Conservation (phyloP, 2,329 filamentous ascomycete genomes). For the Beauveria brongniartii region DNA sequence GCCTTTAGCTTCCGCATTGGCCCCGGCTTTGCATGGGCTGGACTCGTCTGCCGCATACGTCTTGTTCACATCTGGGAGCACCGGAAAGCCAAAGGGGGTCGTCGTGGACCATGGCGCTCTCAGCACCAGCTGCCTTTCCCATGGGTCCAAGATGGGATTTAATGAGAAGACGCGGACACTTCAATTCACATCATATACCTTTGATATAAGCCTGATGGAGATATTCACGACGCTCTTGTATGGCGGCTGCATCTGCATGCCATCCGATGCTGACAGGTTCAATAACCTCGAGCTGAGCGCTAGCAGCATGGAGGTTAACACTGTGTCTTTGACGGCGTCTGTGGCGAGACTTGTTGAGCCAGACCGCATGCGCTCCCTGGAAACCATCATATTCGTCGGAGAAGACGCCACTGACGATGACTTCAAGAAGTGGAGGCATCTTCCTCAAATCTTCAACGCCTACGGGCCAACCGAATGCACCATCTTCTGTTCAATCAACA, state of each 20-base stretch:
- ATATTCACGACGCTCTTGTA: slow-evolving; percentile 37
- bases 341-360: neutral
- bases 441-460: slow-evolving; percentile 25
- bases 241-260: slow-evolving; percentile 48
- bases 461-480: slow-evolving; percentile 35
- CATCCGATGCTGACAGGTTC: slow-evolving; percentile 36
- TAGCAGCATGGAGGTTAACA: slow-evolving; percentile 36
- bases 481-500: slow-evolving; percentile 16
- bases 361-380: neutral
- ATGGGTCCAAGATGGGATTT: slow-evolving; percentile 39
- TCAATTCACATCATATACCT: slow-evolving; percentile 42
- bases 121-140: slow-evolving; percentile 40
- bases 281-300: slow-evolving; percentile 39
- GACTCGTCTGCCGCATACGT: slow-evolving; percentile 16
- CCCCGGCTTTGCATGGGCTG: neutral
- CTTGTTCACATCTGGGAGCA: slow-evolving; percentile 22
- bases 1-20: neutral
- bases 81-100: slow-evolving; percentile 22
- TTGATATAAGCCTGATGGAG: slow-evolving; percentile 39
- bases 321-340: slow-evolving; percentile 36
- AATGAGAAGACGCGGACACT: slow-evolving; percentile 40
- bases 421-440: slow-evolving; percentile 16
- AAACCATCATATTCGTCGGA: slow-evolving; percentile 6
- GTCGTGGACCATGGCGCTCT: slow-evolving; percentile 40
- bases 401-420: slow-evolving; percentile 16